Conservation (phyloP, 2,329 filamentous ascomycete species). For the Sarocladiaceae sp. region DNA sequence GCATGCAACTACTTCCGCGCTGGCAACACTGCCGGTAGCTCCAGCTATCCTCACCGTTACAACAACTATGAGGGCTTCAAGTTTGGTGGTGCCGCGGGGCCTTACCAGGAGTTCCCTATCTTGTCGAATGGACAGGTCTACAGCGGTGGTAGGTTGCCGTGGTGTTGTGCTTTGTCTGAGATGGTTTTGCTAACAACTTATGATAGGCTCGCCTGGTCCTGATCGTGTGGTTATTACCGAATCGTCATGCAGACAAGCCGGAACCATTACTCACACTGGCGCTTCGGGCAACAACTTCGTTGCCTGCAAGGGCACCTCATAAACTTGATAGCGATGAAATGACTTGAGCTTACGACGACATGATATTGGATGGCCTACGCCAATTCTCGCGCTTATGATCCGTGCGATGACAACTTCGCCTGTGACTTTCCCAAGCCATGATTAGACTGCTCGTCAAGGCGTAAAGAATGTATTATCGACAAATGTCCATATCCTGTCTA, state of each 20-base stretch:
- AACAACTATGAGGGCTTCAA: slow-evolving; percentile 34
- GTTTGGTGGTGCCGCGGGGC: slow-evolving; percentile 25
- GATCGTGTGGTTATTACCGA: slow-evolving; percentile 63
- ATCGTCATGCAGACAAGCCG: slow-evolving; percentile 49
- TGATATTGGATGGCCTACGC: not conserved
- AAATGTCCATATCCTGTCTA: not conserved
- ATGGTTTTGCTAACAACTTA: too few species aligned
- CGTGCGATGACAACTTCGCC: too few species aligned
- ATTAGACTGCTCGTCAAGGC: not conserved
- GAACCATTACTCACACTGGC: slow-evolving; percentile 66
- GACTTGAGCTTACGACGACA: not conserved
- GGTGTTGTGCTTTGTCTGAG: too few species aligned
- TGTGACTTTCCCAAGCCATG: too few species aligned
- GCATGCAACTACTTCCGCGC: slow-evolving; percentile 14
- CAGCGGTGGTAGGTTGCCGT: slow-evolving; percentile 27
- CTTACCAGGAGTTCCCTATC: slow-evolving; percentile 37
- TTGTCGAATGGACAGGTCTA: slow-evolving; percentile 25
- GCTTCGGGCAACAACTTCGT: slow-evolving; percentile 66
- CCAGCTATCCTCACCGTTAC: slow-evolving; percentile 33
- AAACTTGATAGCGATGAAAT: not conserved
- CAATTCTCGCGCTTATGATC: too few species aligned
- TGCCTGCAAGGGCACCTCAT: slow-evolving; percentile 40
- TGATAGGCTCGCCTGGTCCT: slow-evolving; percentile 49
- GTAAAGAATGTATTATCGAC: slow-evolving; percentile 2
- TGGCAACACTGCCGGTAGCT: slow-evolving; percentile 22